These are phyloP conservation scores for Nitzschia sp. DNA, from an alignment of 108 stramenopile genomes.

Conservation along the genomic window DNA sequence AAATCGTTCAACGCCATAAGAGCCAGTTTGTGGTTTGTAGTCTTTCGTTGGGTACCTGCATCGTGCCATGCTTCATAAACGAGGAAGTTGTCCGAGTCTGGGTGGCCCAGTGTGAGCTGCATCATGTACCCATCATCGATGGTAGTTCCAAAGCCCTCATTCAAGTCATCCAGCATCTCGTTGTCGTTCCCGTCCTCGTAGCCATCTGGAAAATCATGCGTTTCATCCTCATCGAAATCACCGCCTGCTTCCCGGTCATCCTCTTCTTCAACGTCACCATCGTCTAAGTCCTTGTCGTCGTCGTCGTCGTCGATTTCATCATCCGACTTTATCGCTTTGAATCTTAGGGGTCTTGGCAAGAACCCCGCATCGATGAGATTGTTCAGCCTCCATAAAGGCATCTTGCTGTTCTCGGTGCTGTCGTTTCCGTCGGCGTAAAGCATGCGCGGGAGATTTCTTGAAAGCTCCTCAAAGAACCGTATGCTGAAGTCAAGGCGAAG, in stretches of 20 bases:
- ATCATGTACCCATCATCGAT: no score
- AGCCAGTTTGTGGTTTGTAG: constrained; percentile 55
- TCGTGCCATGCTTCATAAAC: constrained; percentile 15
- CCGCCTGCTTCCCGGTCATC: constrained; percentile 1
- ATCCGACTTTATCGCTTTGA: constrained; percentile 12
- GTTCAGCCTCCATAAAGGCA: constrained; percentile 48
- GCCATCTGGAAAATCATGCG: constrained; percentile 28
- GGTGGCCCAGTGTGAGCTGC: constrained; percentile 37
- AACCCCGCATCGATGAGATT: constrained; percentile 56
- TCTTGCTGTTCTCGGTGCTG: background rate
- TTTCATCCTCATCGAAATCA: constrained; percentile 23
- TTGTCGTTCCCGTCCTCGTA: constrained; percentile 18
- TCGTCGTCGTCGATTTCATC: constrained; percentile 17
- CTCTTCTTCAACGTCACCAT: background rate
- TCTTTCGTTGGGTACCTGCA: constrained; percentile 15
- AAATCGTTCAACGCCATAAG: constrained; percentile 67
- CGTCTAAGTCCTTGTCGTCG: background rate
- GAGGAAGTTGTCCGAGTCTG: constrained; percentile 23
- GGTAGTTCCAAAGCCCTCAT: constrained; percentile 2
- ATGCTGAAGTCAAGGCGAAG: constrained; percentile 69
- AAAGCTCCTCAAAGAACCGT: constrained; percentile 53
- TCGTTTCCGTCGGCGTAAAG: background rate
- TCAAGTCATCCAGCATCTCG: background rate
- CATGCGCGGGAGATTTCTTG: background rate
- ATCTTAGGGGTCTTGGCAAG: constrained; percentile 55